These are phyloP conservation scores for Curvularia sp. DNA, from an alignment of 2,329 filamentous ascomycete species.

Conservation along the genomic window DNA sequence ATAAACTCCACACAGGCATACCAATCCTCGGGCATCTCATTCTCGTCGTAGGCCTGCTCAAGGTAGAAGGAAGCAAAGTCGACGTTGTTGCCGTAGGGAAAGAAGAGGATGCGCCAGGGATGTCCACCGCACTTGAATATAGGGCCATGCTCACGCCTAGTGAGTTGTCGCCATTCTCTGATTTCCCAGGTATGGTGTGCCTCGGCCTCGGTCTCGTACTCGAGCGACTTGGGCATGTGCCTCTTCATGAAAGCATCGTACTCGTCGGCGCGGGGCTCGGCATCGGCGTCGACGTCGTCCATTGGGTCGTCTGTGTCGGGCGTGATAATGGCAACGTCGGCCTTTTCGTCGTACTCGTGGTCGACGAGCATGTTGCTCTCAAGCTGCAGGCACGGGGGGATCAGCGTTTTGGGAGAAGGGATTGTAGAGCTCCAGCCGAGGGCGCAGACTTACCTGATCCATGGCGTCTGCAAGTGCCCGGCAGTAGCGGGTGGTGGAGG, in stretches of 20 bases:
- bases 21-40: conserved; percentile 83
- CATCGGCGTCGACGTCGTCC: conserved; percentile 61
- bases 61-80: conserved; percentile 95
- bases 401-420: conserved; percentile 18
- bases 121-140: conserved; percentile 84
- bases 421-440: not conserved
- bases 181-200: conserved; percentile 85
- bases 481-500: conserved; percentile 27
- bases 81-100: conserved; percentile 92
- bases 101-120: conserved; percentile 95
- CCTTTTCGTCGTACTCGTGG: conserved; percentile 68
- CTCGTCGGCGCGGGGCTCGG: conserved; percentile 64
- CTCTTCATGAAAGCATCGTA: conserved; percentile 84
- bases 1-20: conserved; percentile 96
- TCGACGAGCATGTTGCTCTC: conserved; percentile 70
- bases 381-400: conserved; percentile 52
- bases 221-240: conserved; percentile 77
- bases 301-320: conserved; percentile 66
- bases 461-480: conserved; percentile 31
- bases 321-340: conserved; percentile 68
- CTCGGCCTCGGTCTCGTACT: conserved; percentile 81
- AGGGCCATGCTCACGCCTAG: conserved; percentile 85
- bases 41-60: conserved; percentile 86
- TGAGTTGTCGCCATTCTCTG: conserved; percentile 77
- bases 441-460: conserved; percentile 50